These are phyloP conservation scores for Pythium coloratum DNA, from an alignment of 352 stramenopile species.

Conservation along the genomic window DNA sequence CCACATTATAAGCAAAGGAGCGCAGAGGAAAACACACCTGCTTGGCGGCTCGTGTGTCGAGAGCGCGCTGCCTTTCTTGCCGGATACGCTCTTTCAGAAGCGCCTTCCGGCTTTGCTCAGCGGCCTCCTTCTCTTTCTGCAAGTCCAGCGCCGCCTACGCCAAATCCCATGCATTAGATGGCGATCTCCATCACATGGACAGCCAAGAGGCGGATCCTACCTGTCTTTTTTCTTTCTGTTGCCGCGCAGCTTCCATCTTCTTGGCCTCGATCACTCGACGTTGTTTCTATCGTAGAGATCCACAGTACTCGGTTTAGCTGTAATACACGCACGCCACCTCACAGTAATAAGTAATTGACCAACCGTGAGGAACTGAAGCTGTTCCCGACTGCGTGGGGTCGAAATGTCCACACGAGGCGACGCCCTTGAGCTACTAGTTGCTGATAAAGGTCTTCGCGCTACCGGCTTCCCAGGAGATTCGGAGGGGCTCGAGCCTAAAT, in stretches of 20 bases:
- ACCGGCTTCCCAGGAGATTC: background rate
- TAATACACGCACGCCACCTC: no score
- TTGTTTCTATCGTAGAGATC: constrained; percentile 40
- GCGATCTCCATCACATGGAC: background rate
- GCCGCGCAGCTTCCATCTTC: constrained; percentile 42
- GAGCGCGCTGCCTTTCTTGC: constrained; percentile 37
- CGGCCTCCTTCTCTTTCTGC: constrained; percentile 48
- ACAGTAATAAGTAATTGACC: background rate
- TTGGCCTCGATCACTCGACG: constrained; percentile 43
- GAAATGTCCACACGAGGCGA: constrained; percentile 18
- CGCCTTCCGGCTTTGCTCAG: constrained; percentile 31
- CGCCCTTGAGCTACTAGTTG: constrained; percentile 8
- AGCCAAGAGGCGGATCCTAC: constrained; percentile 13
- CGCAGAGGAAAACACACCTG: constrained; percentile 30
- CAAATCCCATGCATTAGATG: background rate
- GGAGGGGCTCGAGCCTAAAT: background rate
- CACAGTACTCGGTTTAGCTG: background rate
- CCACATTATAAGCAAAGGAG: background rate
- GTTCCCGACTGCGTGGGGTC: constrained; percentile 41
- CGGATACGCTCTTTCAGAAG: constrained; percentile 51
- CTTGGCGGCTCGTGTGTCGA: constrained; percentile 36
- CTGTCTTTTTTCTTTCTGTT: constrained; percentile 57
- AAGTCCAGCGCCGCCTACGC: constrained; percentile 39
- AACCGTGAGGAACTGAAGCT: constrained; percentile 54
- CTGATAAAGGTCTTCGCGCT: constrained; percentile 16